Evolutionary conservation across 441 rosid species (phyloP).

Genomic region (Brassica balearica): DNA sequence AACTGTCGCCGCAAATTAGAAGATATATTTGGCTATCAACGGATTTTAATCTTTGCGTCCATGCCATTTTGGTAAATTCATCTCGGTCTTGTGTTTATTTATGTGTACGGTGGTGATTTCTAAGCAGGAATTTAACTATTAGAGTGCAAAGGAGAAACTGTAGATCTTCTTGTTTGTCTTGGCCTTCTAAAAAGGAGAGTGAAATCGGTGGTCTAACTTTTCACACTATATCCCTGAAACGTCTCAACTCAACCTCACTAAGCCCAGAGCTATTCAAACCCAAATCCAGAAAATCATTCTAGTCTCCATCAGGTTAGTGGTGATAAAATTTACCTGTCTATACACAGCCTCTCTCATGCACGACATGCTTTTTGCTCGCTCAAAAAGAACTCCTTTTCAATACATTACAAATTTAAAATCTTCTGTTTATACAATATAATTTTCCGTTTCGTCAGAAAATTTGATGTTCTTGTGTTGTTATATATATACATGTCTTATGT

Average conservation of each 20-base stretch:
- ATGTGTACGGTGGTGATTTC: slow-evolving; percentile 9
- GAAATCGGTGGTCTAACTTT: slow-evolving; percentile 64
- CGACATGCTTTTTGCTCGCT: background rate
- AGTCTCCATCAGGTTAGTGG: slow-evolving; percentile 66
- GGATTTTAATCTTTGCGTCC: background rate
- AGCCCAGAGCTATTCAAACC: slow-evolving; percentile 78
- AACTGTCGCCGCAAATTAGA: background rate
- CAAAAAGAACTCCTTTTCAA: background rate
- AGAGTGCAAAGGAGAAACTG: slow-evolving; percentile 74
- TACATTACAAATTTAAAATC: background rate
- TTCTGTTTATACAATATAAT: background rate
- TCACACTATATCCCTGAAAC: slow-evolving; percentile 79
- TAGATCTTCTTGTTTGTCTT: slow-evolving; percentile 73
- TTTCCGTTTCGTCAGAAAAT: background rate
- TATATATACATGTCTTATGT: background rate
- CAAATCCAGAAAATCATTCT: slow-evolving; percentile 84
- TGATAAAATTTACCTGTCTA: background rate
- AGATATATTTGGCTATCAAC: background rate
- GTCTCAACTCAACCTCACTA: slow-evolving; percentile 63
- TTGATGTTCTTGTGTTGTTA: background rate
- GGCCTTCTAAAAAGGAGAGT: slow-evolving; percentile 70
- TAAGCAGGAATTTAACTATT: slow-evolving; percentile 52
- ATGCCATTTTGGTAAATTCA: background rate
- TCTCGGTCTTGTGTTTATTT: slow-evolving; percentile 16
- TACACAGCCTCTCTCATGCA: background rate